phyloP scores from a whole-genome alignment of 352 stramenopile genomes.

The Thraustochytrium aureum region DNA sequence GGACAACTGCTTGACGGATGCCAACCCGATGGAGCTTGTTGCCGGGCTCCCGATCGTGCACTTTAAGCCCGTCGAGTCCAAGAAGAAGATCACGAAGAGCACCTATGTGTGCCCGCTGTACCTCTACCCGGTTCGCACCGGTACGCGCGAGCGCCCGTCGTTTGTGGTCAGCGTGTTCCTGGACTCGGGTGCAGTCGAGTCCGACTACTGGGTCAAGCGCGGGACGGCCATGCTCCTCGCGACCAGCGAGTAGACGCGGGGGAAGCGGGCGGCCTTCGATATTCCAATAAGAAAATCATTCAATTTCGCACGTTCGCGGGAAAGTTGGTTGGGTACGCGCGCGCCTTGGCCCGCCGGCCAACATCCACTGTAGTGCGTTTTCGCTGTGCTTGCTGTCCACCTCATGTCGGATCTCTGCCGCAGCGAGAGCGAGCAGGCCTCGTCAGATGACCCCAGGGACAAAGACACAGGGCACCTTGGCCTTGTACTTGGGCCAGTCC shows the following conservation, averaged over 20 bases:
- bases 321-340: neutral
- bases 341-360: neutral
- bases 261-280: neutral
- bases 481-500: conserved; percentile 82
- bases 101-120: conserved; percentile 93
- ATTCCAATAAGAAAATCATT: neutral
- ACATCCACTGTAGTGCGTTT: too few species aligned
- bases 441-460: conserved; percentile 72
- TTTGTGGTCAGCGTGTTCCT: conserved; percentile 94
- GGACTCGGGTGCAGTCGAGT: conserved; percentile 69
- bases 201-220: conserved; percentile 89
- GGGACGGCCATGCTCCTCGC: conserved; percentile 88
- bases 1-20: conserved; percentile 79
- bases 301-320: neutral
- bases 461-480: conserved; percentile 76
- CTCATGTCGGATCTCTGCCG: too few species aligned
- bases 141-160: conserved; percentile 86
- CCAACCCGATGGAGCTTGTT: conserved; percentile 86
- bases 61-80: conserved; percentile 88
- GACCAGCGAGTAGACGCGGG: conserved; percentile 56
- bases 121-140: conserved; percentile 93
- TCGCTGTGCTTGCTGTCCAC: too few species aligned
- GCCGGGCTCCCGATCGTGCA: conserved; percentile 87
- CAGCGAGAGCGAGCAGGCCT: neutral
- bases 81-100: conserved; percentile 84